phyloP scores from a whole-genome alignment of 2,329 filamentous ascomycete genomes.

The Aspergillus viridinutans region DNA sequence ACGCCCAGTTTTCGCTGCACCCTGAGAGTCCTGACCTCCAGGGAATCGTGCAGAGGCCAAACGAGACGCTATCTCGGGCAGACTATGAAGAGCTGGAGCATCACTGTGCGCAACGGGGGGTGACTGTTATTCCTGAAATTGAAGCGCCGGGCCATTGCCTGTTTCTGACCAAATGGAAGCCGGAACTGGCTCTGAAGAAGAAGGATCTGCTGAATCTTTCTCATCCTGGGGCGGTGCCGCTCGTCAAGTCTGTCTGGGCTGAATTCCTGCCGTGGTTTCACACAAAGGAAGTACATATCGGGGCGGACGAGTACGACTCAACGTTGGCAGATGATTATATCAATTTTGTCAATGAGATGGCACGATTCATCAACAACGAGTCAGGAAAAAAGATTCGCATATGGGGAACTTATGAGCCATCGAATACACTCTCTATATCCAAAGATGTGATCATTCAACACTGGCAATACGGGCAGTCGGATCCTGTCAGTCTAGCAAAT shows the following conservation, averaged over 20 bases:
- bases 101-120: conserved; percentile 51
- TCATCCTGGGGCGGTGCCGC: conserved; percentile 51
- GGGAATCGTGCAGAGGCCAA: conserved; percentile 49
- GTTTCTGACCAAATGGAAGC: conserved; percentile 57
- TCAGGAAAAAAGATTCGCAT: conserved; percentile 48
- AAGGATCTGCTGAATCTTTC: conserved; percentile 54
- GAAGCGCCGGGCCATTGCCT: conserved; percentile 57
- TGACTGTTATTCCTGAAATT: conserved; percentile 58
- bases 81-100: conserved; percentile 53
- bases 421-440: conserved; percentile 36
- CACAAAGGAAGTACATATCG: conserved; percentile 53
- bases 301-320: conserved; percentile 53
- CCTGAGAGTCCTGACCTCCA: conserved; percentile 47
- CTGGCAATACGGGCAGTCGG: conserved; percentile 53
- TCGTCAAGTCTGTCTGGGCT: conserved; percentile 52
- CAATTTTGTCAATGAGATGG: conserved; percentile 51
- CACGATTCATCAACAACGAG: conserved; percentile 41
- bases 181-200: conserved; percentile 49
- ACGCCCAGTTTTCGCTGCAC: conserved; percentile 53
- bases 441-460: conserved; percentile 51
- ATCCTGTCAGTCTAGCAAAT: conserved; percentile 45
- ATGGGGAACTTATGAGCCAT: conserved; percentile 55
- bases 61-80: conserved; percentile 52
- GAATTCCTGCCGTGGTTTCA: conserved; percentile 56
- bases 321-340: conserved; percentile 49